Evolutionary conservation across 148 eudicot genomes (phyloP).

Genomic region (Dianthus caryophyllus): DNA sequence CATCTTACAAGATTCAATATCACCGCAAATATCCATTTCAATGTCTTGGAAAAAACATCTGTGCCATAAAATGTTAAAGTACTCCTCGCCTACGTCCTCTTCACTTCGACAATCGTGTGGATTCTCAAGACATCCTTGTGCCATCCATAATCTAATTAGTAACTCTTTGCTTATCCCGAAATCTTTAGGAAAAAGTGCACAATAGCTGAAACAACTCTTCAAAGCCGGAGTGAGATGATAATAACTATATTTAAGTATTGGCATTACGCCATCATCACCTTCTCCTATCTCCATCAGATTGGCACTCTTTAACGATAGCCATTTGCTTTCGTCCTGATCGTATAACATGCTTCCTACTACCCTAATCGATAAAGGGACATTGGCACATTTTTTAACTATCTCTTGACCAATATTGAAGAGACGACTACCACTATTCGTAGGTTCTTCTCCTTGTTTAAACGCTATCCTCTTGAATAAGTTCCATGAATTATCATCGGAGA

Average conservation of each 20-base stretch:
- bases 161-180: neutral
- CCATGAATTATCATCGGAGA: conserved; percentile 28
- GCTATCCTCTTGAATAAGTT: conserved; percentile 22
- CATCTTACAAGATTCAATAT: conserved; percentile 17
- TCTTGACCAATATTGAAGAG: conserved; percentile 19
- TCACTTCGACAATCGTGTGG: neutral
- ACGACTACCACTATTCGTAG: neutral
- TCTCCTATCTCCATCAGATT: conserved; percentile 11
- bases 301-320: conserved; percentile 15
- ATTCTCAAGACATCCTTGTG: conserved; percentile 27
- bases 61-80: conserved; percentile 21
- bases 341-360: conserved; percentile 22
- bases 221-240: conserved; percentile 24
- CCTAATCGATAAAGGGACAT: conserved; percentile 28
- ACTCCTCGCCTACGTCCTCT: conserved; percentile 24
- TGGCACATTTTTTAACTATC: conserved; percentile 26
- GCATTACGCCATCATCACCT: conserved; percentile 7
- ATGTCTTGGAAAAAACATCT: conserved; percentile 34
- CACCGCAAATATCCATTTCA: conserved; percentile 4
- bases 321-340: conserved; percentile 11
- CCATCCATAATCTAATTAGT: conserved; percentile 35
- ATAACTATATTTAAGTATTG: conserved; percentile 30
- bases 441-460: conserved; percentile 7
- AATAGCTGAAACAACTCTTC: conserved; percentile 41
- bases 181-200: conserved; percentile 42